Evolutionary conservation across 306 rosid species (phyloP).

Genomic region (Begonia fuchsioides): DNA sequence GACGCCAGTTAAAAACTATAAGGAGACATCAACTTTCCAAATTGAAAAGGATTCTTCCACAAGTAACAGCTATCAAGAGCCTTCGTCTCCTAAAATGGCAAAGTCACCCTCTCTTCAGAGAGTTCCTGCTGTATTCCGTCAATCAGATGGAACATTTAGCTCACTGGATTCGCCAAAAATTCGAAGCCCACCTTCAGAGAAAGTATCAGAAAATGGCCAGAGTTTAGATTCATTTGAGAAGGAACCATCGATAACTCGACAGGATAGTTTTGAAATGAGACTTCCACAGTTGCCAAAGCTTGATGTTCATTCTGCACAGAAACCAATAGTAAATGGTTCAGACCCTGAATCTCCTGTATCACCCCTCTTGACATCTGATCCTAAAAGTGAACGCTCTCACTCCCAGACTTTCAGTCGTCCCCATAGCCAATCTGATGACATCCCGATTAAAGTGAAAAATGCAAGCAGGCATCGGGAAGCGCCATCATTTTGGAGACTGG

Average conservation of each 20-base stretch:
- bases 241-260: conserved; percentile 84
- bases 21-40: conserved; percentile 81
- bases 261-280: conserved; percentile 97
- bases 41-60: conserved; percentile 93
- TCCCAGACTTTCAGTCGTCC: conserved; percentile 97
- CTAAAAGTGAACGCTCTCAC: conserved; percentile 94
- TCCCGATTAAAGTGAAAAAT: conserved; percentile 32
- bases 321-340: conserved; percentile 66
- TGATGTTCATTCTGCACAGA: conserved; percentile 69
- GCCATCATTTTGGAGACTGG: conserved; percentile 94
- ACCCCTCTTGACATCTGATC: conserved; percentile 93
- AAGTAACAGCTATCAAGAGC: conserved; percentile 73
- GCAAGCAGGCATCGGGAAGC: conserved; percentile 34
- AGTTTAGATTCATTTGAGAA: conserved; percentile 46
- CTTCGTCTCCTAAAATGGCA: conserved; percentile 90
- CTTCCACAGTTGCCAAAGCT: conserved; percentile 86
- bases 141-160: conserved; percentile 50
- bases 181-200: conserved; percentile 84
- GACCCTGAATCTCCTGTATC: conserved; percentile 97
- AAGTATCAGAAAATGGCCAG: conserved; percentile 72
- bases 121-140: conserved; percentile 43
- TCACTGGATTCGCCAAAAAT: conserved; percentile 74
- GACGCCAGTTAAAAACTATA: conserved; percentile 88
- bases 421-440: conserved; percentile 66
- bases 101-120: conserved; percentile 96